Percentiles rank a stretch among this genome's conserved stretches.
Evolutionary conservation across 2,329 filamentous ascomycete genomes (phyloP).

Genomic region (Hymenoscyphus repandus): DNA sequence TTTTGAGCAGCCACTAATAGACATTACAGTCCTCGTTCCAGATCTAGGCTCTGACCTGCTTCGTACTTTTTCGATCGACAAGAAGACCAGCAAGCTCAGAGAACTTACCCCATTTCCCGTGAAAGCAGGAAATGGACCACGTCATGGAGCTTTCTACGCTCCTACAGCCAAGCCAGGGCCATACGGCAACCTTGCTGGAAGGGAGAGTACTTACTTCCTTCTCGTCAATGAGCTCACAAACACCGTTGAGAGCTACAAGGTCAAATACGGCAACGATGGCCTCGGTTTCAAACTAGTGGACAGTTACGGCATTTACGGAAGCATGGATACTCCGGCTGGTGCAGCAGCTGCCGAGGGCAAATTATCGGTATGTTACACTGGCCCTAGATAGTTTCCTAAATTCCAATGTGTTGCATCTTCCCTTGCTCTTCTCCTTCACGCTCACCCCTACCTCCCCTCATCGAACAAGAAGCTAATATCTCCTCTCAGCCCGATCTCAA

Average conservation of each 20-base stretch:
- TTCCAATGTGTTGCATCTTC: too few relatives aligned
- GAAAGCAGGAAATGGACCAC: constrained; percentile 41
- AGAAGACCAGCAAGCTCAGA: constrained; percentile 33
- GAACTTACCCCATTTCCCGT: constrained; percentile 33
- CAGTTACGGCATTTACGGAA: constrained; percentile 43
- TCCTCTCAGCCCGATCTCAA: constrained; percentile 47
- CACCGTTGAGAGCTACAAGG: constrained; percentile 46
- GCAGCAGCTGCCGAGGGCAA: constrained; percentile 50
- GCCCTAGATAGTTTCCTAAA: too few relatives aligned
- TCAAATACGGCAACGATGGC: constrained; percentile 43
- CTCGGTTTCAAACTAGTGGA: constrained; percentile 45
- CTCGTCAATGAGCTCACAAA: constrained; percentile 44
- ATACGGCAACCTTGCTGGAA: neutral
- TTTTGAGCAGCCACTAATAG: neutral
- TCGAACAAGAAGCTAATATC: constrained; percentile 4
- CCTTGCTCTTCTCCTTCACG: too few relatives aligned
- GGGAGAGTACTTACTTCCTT: constrained; percentile 31
- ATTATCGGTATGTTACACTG: constrained; percentile 47
- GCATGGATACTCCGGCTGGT: constrained; percentile 35
- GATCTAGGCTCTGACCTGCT: constrained; percentile 49
- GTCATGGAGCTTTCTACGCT: constrained; percentile 45
- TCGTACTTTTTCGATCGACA: constrained; percentile 42
- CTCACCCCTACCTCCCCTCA: neutral
- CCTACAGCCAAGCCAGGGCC: neutral
- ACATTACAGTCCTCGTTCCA: constrained; percentile 38